Conservation (phyloP, 2,329 filamentous ascomycete genomes). For the Lachnellula hyalina region DNA sequence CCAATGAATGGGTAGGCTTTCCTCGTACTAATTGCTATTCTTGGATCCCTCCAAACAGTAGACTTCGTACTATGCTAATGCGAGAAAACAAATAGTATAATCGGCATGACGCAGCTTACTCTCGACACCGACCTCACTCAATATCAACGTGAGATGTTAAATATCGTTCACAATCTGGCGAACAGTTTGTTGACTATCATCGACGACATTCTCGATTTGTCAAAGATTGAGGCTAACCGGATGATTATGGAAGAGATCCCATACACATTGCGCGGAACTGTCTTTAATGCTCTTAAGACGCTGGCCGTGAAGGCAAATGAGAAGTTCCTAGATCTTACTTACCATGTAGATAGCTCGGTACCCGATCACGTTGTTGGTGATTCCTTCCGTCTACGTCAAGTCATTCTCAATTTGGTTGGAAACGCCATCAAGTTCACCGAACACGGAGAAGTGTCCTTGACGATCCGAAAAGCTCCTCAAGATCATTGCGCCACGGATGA, state of each 20-base stretch:
- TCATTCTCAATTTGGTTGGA: slow-evolving; percentile 93
- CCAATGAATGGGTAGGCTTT: slow-evolving; percentile 53
- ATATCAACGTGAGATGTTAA: slow-evolving; percentile 96
- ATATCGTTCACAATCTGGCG: slow-evolving; percentile 93
- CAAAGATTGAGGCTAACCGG: slow-evolving; percentile 86
- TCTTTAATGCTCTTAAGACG: slow-evolving; percentile 96
- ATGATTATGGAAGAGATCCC: slow-evolving; percentile 99
- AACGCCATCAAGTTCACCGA: slow-evolving; percentile 99
- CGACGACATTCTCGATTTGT: slow-evolving; percentile 72
- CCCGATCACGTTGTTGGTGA: slow-evolving; percentile 95
- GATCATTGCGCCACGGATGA: slow-evolving; percentile 65
- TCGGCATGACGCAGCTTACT: slow-evolving; percentile 86
- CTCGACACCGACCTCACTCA: slow-evolving; percentile 91
- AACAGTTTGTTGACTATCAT: slow-evolving; percentile 97
- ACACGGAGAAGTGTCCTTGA: slow-evolving; percentile 89
- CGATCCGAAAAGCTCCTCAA: slow-evolving; percentile 69
- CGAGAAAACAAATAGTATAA: slow-evolving; percentile 22
- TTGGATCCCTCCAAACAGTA: not conserved
- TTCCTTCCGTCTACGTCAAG: slow-evolving; percentile 91
- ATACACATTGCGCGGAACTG: slow-evolving; percentile 87
- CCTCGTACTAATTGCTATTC: too few species aligned
- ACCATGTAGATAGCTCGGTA: slow-evolving; percentile 87
- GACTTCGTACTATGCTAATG: not conserved
- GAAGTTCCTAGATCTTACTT: slow-evolving; percentile 86
- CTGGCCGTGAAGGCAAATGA: slow-evolving; percentile 97